Percentiles rank a stretch among this genome's conserved stretches.
Conservation (phyloP, 495 filamentous ascomycete genomes). For the Penicillium desertorum region DNA sequence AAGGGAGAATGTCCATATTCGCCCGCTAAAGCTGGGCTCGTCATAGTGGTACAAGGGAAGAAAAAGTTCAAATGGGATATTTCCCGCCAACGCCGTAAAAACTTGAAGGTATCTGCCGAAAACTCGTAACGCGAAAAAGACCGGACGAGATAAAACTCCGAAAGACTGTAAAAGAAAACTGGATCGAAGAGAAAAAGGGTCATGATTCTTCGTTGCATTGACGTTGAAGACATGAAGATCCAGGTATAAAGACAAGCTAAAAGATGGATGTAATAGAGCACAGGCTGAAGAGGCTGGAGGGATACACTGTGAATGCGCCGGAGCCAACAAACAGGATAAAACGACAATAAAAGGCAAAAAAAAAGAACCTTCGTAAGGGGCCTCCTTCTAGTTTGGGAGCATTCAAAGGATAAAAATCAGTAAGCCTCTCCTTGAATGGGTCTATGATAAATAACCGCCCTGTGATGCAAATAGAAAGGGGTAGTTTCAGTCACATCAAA, state of each 20-base stretch:
- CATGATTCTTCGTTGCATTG: constrained; percentile 52
- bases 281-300: constrained; percentile 13
- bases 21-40: constrained; percentile 5
- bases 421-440: constrained; percentile 25
- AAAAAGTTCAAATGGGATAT: background rate
- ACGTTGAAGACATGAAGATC: constrained; percentile 42
- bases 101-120: constrained; percentile 1
- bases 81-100: constrained; percentile 10
- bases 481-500: constrained; percentile 13
- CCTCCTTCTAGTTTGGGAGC: constrained; percentile 34
- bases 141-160: constrained; percentile 8
- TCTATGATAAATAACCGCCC: constrained; percentile 35
- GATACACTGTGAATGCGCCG: constrained; percentile 13
- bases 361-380: constrained; percentile 13
- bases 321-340: constrained; percentile 13
- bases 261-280: constrained; percentile 9
- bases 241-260: constrained; percentile 28
- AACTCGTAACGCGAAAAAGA: background rate
- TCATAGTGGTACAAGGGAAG: constrained; percentile 13
- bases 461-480: constrained; percentile 18
- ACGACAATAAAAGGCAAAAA: constrained; percentile 12
- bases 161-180: constrained; percentile 18
- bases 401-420: constrained; percentile 26
- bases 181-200: constrained; percentile 26
- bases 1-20: background rate